Base-by-base conservation (phyloP, 2,329 filamentous ascomycete genomes). In the Sporothrix globosa region DNA sequence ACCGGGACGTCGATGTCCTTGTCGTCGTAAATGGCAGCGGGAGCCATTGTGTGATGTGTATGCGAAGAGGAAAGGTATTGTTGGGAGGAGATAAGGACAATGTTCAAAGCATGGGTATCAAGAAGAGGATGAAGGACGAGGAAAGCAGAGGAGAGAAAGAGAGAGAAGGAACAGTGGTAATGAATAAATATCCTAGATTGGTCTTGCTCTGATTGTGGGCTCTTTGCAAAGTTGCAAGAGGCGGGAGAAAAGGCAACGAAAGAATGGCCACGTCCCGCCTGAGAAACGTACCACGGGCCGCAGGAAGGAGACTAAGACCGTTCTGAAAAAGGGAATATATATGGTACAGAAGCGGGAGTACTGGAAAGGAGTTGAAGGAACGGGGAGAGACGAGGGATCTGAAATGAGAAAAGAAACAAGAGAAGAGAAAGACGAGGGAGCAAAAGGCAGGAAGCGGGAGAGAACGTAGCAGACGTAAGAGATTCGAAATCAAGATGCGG, bases 1-100 rank as follows among this genome's bases (percentile, higher is more conserved):
- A 54, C 60, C 4, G 66, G 39, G 27, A 58, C 52, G 17, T 69
- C 69, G 63, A 69, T 58, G 48, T 71, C 73, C 67, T 71, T 68
- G 71, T 73, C 72, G 67, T 74, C 73, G 34, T 74, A 72, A 11
- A 74, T 75, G 30, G 77, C 77, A n/a, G 76, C 72, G 17, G 77
- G 76, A 10, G 77, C 75, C 77, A 79, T 80, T 68, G 30, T 73
- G 39, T 46, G 54, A 46, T n/a, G 10, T 27, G 50, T 50, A 41
- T 48, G 53, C 14, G 39, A 10, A 2, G 27, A 50, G 2, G 7
- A 24, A 52, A 13, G 19, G 48, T 50, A 21, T 17, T 10, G 19
- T 10, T 9, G 48, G 44, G 17, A 7, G 19, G 19, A 2, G 9
- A 52, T 27, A 41, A n/a, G 30, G 10, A 19, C 3, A n/a, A 14